Evolutionary conservation across 495 filamentous ascomycete genomes (phyloP).

Genomic region (Astrothelium macrocarpum): DNA sequence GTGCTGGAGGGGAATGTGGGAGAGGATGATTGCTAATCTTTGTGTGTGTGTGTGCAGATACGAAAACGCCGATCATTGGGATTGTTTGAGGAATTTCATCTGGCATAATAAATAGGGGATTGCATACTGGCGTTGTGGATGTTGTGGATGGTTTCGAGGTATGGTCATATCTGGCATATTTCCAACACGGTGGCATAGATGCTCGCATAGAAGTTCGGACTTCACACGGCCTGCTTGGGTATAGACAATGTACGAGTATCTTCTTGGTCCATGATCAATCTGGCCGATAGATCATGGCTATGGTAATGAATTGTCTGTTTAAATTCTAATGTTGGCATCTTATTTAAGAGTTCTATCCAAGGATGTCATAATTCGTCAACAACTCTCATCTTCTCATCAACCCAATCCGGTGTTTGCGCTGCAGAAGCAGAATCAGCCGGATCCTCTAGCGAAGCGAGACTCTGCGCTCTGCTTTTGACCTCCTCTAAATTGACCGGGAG

Average conservation of each 20-base stretch:
- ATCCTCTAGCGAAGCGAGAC: neutral
- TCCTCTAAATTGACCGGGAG: neutral
- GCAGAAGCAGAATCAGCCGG: neutral
- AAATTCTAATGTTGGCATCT: neutral
- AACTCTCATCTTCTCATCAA: neutral
- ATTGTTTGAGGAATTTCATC: conserved; percentile 65
- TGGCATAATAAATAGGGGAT: conserved; percentile 71
- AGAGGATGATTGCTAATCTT: conserved; percentile 6
- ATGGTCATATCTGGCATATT: neutral
- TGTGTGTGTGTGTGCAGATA: conserved; percentile 45
- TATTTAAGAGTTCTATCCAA: neutral
- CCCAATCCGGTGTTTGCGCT: neutral
- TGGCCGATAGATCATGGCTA: neutral
- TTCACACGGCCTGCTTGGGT: neutral
- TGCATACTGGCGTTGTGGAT: neutral
- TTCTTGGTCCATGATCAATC: neutral
- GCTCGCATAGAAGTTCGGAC: neutral
- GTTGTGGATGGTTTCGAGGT: neutral
- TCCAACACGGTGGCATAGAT: neutral
- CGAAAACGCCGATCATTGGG: conserved; percentile 71
- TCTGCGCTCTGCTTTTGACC: neutral
- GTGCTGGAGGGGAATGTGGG: neutral
- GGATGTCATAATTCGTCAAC: neutral
- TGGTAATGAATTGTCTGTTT: neutral
- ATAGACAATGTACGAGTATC: conserved; percentile 2